Conservation (phyloP, 139 green algal genomes). For the Chlamydomonas sphaeroides region DNA sequence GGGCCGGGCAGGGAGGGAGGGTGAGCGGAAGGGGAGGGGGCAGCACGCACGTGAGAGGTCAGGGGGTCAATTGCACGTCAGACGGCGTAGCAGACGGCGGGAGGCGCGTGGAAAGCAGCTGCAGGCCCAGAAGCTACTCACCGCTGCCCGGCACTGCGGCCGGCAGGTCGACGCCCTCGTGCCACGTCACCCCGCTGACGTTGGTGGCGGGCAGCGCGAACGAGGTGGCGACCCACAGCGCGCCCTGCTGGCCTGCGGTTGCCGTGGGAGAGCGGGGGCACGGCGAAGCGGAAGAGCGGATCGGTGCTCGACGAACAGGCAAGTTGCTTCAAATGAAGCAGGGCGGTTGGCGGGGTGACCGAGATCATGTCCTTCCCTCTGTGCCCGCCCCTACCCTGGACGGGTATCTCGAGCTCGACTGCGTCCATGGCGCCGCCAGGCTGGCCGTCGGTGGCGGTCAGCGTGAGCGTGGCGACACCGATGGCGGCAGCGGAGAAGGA, state of each 20-base stretch:
- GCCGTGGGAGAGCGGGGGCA: neutral
- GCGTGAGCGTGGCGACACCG: conserved; percentile 32
- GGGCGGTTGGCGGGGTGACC: neutral
- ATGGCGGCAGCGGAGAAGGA: conserved; percentile 44
- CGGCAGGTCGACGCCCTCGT: conserved; percentile 59
- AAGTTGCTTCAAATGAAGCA: too few relatives aligned
- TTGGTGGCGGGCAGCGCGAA: conserved; percentile 50
- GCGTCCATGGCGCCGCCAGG: neutral
- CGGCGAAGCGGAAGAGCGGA: neutral
- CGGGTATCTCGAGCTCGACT: conserved; percentile 18
- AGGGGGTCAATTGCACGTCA: neutral
- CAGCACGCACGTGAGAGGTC: too few relatives aligned
- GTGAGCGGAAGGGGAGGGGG: neutral
- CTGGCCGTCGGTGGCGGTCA: conserved; percentile 11
- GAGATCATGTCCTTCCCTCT: neutral
- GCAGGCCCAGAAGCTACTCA: neutral
- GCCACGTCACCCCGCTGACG: conserved; percentile 26
- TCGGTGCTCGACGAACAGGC: too few relatives aligned
- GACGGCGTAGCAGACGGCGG: neutral
- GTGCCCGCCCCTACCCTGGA: neutral
- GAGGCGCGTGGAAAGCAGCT: neutral
- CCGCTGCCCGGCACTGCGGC: conserved; percentile 58
- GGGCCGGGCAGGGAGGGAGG: neutral
- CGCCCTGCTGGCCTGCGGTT: conserved; percentile 50
- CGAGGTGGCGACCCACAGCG: conserved; percentile 58